Evolutionary conservation across 768 basidiomycete genomes (phyloP).

Genomic region (Xerocomus spinulosus): DNA sequence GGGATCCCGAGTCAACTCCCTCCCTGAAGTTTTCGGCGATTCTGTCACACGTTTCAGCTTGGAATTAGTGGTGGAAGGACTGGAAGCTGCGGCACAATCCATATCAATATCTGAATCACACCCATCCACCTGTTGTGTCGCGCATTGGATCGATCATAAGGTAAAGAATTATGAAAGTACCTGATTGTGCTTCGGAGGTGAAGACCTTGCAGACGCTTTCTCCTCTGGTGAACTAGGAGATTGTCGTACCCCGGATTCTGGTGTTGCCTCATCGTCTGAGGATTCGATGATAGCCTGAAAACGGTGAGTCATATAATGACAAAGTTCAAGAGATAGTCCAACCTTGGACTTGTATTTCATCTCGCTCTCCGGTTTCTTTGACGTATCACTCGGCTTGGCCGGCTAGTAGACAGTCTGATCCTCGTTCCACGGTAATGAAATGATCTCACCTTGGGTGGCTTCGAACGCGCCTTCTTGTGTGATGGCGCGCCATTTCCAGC

Average conservation of each 20-base stretch:
- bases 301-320: neutral
- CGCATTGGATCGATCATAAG: too few species aligned
- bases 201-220: neutral
- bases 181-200: slow-evolving; percentile 12
- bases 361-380: slow-evolving; percentile 20
- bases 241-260: slow-evolving; percentile 3
- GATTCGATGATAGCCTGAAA: slow-evolving; percentile 26
- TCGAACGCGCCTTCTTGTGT: slow-evolving; percentile 11
- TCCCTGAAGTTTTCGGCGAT: slow-evolving; percentile 4
- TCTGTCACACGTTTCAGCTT: neutral
- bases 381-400: slow-evolving; percentile 5
- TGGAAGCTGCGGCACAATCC: slow-evolving; percentile 2
- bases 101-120: slow-evolving; percentile 15
- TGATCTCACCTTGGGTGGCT: slow-evolving; percentile 9
- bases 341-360: slow-evolving; percentile 27
- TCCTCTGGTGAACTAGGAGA: slow-evolving; percentile 6
- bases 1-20: slow-evolving; percentile 9
- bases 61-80: slow-evolving; percentile 10
- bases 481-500: slow-evolving; percentile 2
- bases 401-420: slow-evolving; percentile 4
- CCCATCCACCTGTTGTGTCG: too few species aligned
- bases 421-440: neutral
- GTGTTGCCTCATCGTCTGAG: slow-evolving; percentile 23
- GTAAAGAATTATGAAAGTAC: neutral
- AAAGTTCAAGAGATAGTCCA: neutral